phyloP scores from a whole-genome alignment of 2,329 filamentous ascomycete species.

The Aspergillus caelatus region DNA sequence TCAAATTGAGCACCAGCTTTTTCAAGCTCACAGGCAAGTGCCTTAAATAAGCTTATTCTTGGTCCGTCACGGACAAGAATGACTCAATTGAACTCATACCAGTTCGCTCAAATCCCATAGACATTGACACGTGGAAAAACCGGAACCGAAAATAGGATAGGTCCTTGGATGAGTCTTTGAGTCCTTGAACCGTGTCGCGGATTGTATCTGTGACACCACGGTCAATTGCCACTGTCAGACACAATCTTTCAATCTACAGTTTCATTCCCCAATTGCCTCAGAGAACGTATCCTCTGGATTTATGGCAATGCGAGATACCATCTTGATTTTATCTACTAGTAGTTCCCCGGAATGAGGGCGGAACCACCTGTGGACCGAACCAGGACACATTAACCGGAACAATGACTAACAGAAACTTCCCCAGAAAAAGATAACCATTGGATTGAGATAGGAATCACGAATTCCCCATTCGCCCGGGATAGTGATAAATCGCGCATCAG shows the following conservation, averaged over 20 bases:
- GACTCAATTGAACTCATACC: neutral
- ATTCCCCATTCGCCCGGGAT: neutral
- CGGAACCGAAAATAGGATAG: neutral
- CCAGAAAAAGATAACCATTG: neutral
- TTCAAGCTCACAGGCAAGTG: neutral
- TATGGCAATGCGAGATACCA: neutral
- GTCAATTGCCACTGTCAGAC: neutral
- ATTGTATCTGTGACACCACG: neutral
- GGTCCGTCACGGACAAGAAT: neutral
- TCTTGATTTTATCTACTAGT: neutral
- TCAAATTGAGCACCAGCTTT: neutral
- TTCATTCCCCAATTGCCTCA: neutral
- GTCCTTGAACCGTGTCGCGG: neutral
- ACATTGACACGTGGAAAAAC: neutral
- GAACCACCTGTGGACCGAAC: neutral
- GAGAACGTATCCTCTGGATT: neutral
- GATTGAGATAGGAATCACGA: neutral
- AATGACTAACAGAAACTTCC: slow-evolving; percentile 10
- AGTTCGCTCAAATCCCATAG: neutral
- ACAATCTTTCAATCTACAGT: neutral
- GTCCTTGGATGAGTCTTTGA: neutral
- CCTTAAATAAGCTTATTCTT: neutral
- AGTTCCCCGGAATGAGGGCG: neutral
- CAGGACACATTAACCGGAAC: neutral
- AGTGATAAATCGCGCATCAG: slow-evolving; percentile 6